Evolutionary conservation across 2,329 filamentous ascomycete species (phyloP).

Genomic region (Colletotrichum sp.): DNA sequence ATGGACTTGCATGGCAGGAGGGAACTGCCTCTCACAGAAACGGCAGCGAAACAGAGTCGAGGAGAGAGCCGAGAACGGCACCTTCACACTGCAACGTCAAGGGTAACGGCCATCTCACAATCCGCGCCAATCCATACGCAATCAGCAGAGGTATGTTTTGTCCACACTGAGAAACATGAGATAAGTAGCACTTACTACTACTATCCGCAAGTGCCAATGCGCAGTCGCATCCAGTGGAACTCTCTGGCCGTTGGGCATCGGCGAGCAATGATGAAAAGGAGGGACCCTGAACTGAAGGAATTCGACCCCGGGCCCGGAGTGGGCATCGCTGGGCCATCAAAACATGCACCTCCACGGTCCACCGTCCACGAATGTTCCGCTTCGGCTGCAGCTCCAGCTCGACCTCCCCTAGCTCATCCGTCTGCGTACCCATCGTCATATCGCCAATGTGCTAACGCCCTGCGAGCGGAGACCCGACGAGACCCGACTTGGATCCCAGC

Average conservation of each 20-base stretch:
- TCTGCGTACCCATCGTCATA: not conserved
- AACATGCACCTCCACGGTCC: not conserved
- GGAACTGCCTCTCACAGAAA: not conserved
- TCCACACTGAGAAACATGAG: not conserved
- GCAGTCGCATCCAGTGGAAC: not conserved
- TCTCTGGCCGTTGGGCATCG: not conserved
- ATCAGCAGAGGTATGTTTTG: not conserved
- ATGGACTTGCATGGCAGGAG: not conserved
- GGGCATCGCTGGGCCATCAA: not conserved
- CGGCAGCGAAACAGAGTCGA: not conserved
- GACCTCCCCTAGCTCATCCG: not conserved
- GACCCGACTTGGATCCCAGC: not conserved
- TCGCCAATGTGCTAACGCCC: not conserved
- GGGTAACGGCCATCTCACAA: not conserved
- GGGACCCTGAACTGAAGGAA: slow-evolving; percentile 16
- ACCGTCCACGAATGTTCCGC: not conserved
- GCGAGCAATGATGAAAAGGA: not conserved
- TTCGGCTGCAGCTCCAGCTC: not conserved
- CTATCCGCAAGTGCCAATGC: not conserved
- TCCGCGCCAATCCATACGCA: not conserved
- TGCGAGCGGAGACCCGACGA: slow-evolving; percentile 4
- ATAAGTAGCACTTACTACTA: not conserved
- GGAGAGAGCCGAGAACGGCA: not conserved
- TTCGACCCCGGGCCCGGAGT: not conserved
- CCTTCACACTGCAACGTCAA: not conserved